Evolutionary conservation across 2,329 filamentous ascomycete genomes (phyloP).

Genomic region (Trematosphaeria pertusa): DNA sequence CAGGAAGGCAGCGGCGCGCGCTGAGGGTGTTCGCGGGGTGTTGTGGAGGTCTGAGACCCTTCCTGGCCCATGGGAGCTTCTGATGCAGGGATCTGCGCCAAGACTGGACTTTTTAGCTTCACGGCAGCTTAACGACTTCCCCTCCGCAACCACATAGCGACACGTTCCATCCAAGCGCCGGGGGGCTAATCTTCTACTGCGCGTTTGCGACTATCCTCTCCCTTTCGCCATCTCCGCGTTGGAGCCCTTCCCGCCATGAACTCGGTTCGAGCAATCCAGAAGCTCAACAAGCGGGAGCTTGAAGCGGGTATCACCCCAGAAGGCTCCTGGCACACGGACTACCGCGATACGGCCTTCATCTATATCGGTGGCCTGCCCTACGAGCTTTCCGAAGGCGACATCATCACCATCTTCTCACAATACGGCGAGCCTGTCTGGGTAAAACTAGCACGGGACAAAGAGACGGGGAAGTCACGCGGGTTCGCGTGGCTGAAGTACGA

Average conservation of each 20-base stretch:
- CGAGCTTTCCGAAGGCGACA: constrained; percentile 92
- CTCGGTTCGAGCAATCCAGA: constrained; percentile 88
- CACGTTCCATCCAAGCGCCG: too few relatives aligned
- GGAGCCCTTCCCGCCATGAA: constrained; percentile 77
- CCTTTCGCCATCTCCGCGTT: constrained; percentile 1
- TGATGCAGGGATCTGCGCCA: constrained; percentile 41
- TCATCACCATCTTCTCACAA: constrained; percentile 96
- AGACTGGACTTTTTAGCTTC: constrained; percentile 38
- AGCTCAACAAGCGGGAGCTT: constrained; percentile 92
- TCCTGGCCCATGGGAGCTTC: constrained; percentile 33
- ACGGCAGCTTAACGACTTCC: background rate
- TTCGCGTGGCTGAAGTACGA: constrained; percentile 99
- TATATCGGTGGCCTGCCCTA: constrained; percentile 95
- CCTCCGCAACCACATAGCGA: background rate
- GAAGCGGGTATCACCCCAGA: constrained; percentile 85
- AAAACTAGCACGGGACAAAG: constrained; percentile 91
- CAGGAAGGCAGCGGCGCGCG: too few relatives aligned
- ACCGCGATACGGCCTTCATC: constrained; percentile 94
- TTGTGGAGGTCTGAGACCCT: constrained; percentile 27
- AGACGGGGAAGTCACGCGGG: constrained; percentile 92
- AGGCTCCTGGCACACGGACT: constrained; percentile 96
- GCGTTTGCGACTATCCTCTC: background rate
- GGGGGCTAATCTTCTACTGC: too few relatives aligned
- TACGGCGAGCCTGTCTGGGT: constrained; percentile 94
- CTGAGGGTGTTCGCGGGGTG: too few relatives aligned